A percentile compares a stretch with the other conserved stretches of the same genome.
phyloP scores from a whole-genome alignment of 345 rosid species.

The Alliaria petiolata region DNA sequence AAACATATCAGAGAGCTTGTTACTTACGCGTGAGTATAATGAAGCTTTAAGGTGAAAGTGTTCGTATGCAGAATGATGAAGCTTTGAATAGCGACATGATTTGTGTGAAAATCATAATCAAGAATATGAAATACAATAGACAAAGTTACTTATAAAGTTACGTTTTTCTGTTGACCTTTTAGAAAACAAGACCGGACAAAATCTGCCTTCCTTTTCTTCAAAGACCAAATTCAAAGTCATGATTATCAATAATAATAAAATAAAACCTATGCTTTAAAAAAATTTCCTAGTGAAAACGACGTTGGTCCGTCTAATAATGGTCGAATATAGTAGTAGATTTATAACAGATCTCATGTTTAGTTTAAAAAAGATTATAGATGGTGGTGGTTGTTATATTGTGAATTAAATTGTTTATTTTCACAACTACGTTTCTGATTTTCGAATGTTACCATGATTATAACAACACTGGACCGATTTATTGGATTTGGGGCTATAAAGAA shows the following conservation, averaged over 20 bases:
- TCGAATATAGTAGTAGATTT: background rate
- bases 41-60: constrained; percentile 18
- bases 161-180: constrained; percentile 28
- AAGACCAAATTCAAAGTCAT: constrained; percentile 27
- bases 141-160: constrained; percentile 30
- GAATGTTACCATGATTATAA: too few relatives aligned
- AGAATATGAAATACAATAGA: constrained; percentile 16
- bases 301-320: background rate
- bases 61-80: constrained; percentile 32
- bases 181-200: constrained; percentile 6
- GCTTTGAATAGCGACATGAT: constrained; percentile 26
- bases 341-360: constrained; percentile 6
- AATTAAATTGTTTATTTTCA: too few relatives aligned
- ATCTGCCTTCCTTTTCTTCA: constrained; percentile 17
- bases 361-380: background rate
- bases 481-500: too few relatives aligned
- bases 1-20: constrained; percentile 8
- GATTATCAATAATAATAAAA: constrained; percentile 21
- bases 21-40: constrained; percentile 31
- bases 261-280: constrained; percentile 20
- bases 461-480: too few relatives aligned
- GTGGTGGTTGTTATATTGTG: too few relatives aligned
- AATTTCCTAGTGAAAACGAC: constrained; percentile 21
- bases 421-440: too few relatives aligned
- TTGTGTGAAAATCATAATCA: constrained; percentile 23